phyloP scores from a whole-genome alignment of 2,329 filamentous ascomycete species.

The Sporothrix mexicana region DNA sequence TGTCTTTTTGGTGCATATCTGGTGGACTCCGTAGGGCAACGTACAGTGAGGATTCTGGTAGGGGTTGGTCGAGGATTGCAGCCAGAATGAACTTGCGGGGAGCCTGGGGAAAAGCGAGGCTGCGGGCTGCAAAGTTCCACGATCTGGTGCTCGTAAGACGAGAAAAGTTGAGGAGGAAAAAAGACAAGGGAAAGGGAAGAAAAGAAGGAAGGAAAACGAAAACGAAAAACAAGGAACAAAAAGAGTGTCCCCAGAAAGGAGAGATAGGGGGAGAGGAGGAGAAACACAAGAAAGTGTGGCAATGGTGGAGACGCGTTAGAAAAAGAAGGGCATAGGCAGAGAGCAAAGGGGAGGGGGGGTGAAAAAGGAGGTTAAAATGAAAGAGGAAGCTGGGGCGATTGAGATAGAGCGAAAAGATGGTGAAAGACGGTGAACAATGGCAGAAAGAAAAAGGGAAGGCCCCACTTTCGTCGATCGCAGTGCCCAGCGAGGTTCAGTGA shows the following conservation, averaged over 20 bases:
- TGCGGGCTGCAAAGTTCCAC: background rate
- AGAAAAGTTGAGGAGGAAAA: background rate
- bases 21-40: background rate
- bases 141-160: background rate
- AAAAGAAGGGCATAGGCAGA: slow-evolving; percentile 27
- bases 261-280: slow-evolving; percentile 37
- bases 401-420: slow-evolving; percentile 20
- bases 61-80: slow-evolving; percentile 2
- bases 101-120: slow-evolving; percentile 4
- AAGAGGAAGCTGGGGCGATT: slow-evolving; percentile 12
- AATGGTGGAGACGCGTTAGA: slow-evolving; percentile 34
- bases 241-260: slow-evolving; percentile 20
- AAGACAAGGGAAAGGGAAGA: background rate
- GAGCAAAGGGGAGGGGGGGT: background rate
- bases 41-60: background rate
- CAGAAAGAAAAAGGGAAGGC: slow-evolving; percentile 26
- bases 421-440: slow-evolving; percentile 28
- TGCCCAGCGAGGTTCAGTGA: background rate
- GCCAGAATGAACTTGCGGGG: slow-evolving; percentile 13
- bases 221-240: background rate
- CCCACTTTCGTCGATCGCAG: slow-evolving; percentile 23
- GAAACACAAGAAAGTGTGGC: slow-evolving; percentile 33
- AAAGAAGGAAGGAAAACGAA: background rate
- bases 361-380: slow-evolving; percentile 33
- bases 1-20: no score